phyloP scores from a whole-genome alignment of 2,329 filamentous ascomycete species.

The Sporothrix humicola region DNA sequence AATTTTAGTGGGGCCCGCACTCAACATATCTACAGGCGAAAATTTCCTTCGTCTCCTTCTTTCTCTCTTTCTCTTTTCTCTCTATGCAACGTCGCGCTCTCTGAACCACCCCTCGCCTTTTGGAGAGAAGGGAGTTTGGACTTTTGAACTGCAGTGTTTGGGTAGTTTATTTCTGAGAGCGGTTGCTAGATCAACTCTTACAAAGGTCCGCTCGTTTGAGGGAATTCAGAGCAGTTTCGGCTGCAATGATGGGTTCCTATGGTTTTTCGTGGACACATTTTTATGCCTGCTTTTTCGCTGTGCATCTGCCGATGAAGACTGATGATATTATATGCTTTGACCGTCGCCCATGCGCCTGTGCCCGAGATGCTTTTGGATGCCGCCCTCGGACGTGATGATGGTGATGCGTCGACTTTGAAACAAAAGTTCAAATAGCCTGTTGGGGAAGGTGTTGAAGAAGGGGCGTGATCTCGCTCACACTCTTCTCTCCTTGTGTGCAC shows the following conservation, averaged over 20 bases:
- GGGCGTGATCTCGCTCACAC: background rate
- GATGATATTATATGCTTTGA: background rate
- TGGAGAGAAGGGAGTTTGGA: conserved; percentile 26
- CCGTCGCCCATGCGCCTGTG: no score
- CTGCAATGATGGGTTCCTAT: conserved; percentile 40
- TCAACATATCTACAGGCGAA: conserved; percentile 6
- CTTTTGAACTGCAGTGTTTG: background rate
- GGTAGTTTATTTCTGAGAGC: conserved; percentile 21
- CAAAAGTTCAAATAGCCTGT: background rate
- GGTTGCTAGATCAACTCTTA: conserved; percentile 40
- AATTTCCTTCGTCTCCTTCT: conserved; percentile 16
- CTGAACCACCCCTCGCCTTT: conserved; percentile 6
- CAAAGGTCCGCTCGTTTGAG: conserved; percentile 41
- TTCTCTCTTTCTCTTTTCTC: conserved; percentile 24
- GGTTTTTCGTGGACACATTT: conserved; percentile 40
- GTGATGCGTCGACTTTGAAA: background rate
- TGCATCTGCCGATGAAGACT: no score
- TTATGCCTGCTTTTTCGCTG: background rate
- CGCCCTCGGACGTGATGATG: background rate
- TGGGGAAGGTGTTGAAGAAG: conserved; percentile 1
- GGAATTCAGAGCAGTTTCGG: conserved; percentile 37
- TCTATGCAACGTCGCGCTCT: conserved; percentile 38
- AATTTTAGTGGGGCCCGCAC: conserved; percentile 4
- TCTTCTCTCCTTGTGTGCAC: background rate
- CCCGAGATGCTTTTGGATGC: background rate